Evolutionary conservation across 139 green algal genomes (phyloP), one percentile per base, ranked within the genome.

Genomic region (Picochlorum sp.): DNA sequence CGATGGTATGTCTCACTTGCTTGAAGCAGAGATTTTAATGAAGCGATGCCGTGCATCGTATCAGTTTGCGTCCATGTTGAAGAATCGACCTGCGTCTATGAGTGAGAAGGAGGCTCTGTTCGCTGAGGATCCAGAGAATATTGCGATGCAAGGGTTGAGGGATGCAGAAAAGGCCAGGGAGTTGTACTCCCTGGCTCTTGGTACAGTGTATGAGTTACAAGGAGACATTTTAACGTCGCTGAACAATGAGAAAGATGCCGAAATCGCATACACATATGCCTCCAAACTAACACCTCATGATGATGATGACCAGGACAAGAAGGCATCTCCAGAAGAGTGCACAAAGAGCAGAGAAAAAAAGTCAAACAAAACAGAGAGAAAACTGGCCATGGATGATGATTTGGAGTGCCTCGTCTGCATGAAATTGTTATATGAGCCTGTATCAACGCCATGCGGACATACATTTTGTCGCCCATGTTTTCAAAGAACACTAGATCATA

Each of bases 361-460:
- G 8, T 41, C 7, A 41, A 11, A 20, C 45, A 63, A 7, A 21
- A 7, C 41, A 37, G 30, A 28, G 10, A 26, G 26, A 18, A 16
- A 26, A 60, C 0, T 54, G n/a, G 15, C 13, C 18, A 54, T 20
- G n/a, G 47, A 20, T 56, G 49, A 95, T 44, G 90, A 95, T 47
- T 63, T 77, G 38, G 89, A 96, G 31, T 97, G 91, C 80, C 67
- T 58, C 9, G 70, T 96, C 63, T 97, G 91, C 76, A 50, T 88
- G 50, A 87, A 90, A 74, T 73, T 97, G 66, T 78, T 97, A 30
- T 94, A 73, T 49, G 81, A 95, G 56, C 91, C 91, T 0, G 85
- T 94, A 24, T 96, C 90, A 5, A 97, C 90, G 13, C 83, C 90
- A 4, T 97, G 90, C 67, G 90, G 89, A 14, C 68, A 76, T 67